phyloP scores from a whole-genome alignment of 225 moss, liverwort and hornwort genomes.

The Takakia lepidozioides region DNA sequence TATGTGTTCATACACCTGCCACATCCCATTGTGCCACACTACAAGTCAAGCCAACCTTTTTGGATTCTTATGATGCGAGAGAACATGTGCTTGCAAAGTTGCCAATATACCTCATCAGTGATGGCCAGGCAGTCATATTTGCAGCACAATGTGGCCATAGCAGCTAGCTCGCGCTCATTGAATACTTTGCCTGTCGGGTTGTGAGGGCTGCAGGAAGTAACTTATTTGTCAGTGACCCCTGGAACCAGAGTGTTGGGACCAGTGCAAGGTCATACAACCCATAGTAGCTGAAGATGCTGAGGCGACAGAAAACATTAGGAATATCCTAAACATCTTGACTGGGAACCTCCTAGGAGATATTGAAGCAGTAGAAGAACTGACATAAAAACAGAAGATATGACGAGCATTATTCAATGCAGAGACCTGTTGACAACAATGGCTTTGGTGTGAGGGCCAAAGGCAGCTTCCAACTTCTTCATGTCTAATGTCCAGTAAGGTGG shows the following conservation, averaged over 20 bases:
- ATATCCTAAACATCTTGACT: too few species aligned
- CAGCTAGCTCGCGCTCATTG: slow-evolving; percentile 49
- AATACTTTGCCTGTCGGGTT: slow-evolving; percentile 93
- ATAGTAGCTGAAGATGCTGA: slow-evolving; percentile 8
- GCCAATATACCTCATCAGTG: slow-evolving; percentile 64
- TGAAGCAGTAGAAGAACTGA: too few species aligned
- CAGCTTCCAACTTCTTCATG: slow-evolving; percentile 44
- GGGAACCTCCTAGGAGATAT: too few species aligned
- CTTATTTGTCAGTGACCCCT: too few species aligned
- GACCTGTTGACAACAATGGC: slow-evolving; percentile 86
- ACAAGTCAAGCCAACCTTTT: background rate
- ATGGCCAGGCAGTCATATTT: slow-evolving; percentile 74
- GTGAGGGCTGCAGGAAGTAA: slow-evolving; percentile 65
- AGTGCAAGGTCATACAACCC: too few species aligned
- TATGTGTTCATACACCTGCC: slow-evolving; percentile 88
- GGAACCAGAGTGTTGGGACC: too few species aligned
- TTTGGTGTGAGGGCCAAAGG: slow-evolving; percentile 55
- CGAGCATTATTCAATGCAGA: too few species aligned
- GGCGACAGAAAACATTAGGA: too few species aligned
- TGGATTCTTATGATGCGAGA: too few species aligned
- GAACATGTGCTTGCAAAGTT: background rate
- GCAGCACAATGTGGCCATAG: slow-evolving; percentile 71
- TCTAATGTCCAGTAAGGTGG: slow-evolving; percentile 66
- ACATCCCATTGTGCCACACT: slow-evolving; percentile 1
- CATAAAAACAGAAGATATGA: too few species aligned